Evolutionary conservation across 805 yeast genomes (phyloP).

Genomic region (Ogataea methanolica): DNA sequence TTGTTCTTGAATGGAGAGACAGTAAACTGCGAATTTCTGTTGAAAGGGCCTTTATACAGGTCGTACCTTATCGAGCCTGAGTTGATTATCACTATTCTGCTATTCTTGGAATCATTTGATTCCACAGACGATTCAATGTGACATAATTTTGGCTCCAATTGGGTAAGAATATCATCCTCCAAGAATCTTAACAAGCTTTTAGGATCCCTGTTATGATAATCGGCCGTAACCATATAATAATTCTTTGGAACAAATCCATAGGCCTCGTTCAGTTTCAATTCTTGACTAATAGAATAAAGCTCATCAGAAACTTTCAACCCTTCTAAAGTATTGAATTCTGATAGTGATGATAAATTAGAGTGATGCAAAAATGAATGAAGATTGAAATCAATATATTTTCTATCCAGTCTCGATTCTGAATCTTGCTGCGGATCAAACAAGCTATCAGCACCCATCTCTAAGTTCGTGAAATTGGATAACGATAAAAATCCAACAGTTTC

Average conservation of each 20-base stretch:
- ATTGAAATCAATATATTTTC: constrained; percentile 84
- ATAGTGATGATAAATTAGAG: constrained; percentile 28
- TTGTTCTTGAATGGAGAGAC: constrained; percentile 81
- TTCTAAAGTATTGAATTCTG: constrained; percentile 45
- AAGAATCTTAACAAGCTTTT: constrained; percentile 57
- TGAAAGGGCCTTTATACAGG: constrained; percentile 77
- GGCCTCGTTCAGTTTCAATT: constrained; percentile 48
- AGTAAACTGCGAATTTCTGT: constrained; percentile 72
- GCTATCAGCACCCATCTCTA: constrained; percentile 1
- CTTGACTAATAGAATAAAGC: constrained; percentile 36
- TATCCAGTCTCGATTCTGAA: constrained; percentile 28
- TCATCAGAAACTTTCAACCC: constrained; percentile 48
- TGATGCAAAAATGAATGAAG: constrained; percentile 66
- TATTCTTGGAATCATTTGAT: constrained; percentile 26
- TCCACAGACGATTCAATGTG: constrained; percentile 7
- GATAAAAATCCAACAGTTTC: constrained; percentile 92
- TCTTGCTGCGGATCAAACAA: background rate
- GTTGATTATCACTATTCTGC: constrained; percentile 62
- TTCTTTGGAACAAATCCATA: constrained; percentile 65
- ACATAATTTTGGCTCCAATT: constrained; percentile 24
- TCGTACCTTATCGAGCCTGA: constrained; percentile 90
- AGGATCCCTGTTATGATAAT: constrained; percentile 45
- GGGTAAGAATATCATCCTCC: constrained; percentile 45
- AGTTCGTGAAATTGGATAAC: constrained; percentile 26
- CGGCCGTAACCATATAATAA: constrained; percentile 65